Conservation (phyloP, 75 land plant genomes). For the Picea glauca region DNA sequence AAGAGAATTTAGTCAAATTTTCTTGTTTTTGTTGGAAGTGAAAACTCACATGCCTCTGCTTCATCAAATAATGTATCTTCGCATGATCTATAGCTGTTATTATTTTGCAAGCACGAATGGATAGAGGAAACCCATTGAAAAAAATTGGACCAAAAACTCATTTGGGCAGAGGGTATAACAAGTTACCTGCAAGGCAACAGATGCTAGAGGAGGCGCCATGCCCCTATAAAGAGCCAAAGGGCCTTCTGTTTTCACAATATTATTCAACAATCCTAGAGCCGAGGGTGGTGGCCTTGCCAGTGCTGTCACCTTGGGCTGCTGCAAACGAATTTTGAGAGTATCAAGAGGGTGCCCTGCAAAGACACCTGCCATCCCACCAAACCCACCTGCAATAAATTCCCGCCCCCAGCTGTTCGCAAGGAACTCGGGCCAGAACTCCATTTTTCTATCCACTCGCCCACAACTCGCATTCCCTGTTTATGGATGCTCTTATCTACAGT, state of each 20-base stretch:
- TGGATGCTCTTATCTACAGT: too few species aligned
- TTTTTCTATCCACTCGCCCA: neutral
- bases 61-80: too few species aligned
- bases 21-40: too few species aligned
- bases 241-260: slow-evolving; percentile 60
- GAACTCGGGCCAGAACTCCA: slow-evolving; percentile 95
- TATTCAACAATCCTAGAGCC: slow-evolving; percentile 45
- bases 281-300: slow-evolving; percentile 21
- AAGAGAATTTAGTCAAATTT: too few species aligned
- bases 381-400: slow-evolving; percentile 93
- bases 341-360: slow-evolving; percentile 90
- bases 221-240: slow-evolving; percentile 80
- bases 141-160: too few species aligned
- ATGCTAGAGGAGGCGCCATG: slow-evolving; percentile 84
- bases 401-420: slow-evolving; percentile 81
- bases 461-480: neutral
- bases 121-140: too few species aligned
- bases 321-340: slow-evolving; percentile 71
- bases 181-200: slow-evolving; percentile 78
- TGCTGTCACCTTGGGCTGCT: slow-evolving; percentile 36
- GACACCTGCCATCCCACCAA: slow-evolving; percentile 92
- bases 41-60: too few species aligned
- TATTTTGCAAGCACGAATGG: too few species aligned
- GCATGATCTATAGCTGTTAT: too few species aligned
- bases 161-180: too few species aligned